A percentile compares a stretch with the other conserved stretches of the same genome.
These are phyloP conservation scores for Ophiostoma pallidulum DNA, from an alignment of 2,329 filamentous ascomycete species.

Conservation along the genomic window DNA sequence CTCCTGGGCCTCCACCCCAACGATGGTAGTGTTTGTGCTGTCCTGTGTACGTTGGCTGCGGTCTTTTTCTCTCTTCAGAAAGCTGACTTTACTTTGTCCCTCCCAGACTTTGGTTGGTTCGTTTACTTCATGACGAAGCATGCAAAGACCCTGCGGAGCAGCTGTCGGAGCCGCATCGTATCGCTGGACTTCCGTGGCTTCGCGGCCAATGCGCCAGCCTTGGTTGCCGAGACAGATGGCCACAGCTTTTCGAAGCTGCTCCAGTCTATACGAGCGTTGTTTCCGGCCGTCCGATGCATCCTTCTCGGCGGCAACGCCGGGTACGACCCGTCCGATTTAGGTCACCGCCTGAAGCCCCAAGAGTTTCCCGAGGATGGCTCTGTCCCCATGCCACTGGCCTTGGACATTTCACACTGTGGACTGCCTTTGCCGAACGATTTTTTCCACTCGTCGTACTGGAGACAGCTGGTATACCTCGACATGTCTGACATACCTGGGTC, in stretches of 20 bases:
- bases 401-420: constrained; percentile 37
- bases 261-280: constrained; percentile 26
- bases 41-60: too few species aligned
- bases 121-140: constrained; percentile 35
- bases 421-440: constrained; percentile 32
- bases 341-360: background rate
- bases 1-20: constrained; percentile 33
- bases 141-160: constrained; percentile 25
- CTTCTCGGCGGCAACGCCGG: constrained; percentile 39
- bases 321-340: constrained; percentile 32
- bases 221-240: constrained; percentile 31
- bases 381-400: constrained; percentile 25
- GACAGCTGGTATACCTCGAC: constrained; percentile 42
- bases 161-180: constrained; percentile 35
- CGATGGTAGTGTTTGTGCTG: constrained; percentile 19
- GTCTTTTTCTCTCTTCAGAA: too few species aligned
- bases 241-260: constrained; percentile 32
- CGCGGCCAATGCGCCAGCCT: constrained; percentile 30
- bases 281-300: constrained; percentile 37
- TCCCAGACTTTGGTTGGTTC: constrained; percentile 41
- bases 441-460: constrained; percentile 29
- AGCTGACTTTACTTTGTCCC: background rate
- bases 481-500: constrained; percentile 41
- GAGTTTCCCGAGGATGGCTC: constrained; percentile 6
- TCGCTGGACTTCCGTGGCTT: constrained; percentile 40